Conservation (phyloP, 2,329 filamentous ascomycete genomes). For the Aspergillus neotritici region DNA sequence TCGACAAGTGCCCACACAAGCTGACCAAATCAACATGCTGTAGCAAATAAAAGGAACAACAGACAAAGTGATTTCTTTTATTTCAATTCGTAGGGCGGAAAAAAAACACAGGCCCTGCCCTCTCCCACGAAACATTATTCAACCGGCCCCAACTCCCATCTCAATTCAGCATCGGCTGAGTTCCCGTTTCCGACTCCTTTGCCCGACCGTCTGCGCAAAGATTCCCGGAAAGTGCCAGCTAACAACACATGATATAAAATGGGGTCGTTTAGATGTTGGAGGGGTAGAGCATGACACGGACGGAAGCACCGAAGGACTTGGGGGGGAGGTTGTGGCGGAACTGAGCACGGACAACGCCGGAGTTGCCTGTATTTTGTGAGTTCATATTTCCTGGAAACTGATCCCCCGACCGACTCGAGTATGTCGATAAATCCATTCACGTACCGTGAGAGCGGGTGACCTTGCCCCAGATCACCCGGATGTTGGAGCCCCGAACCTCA, state of each 20-base stretch:
- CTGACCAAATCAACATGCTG: constrained; percentile 25
- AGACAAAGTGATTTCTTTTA: constrained; percentile 23
- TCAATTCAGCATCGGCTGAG: constrained; percentile 36
- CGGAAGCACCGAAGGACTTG: constrained; percentile 91
- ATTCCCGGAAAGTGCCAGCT: constrained; percentile 30
- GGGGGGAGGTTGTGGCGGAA: constrained; percentile 94
- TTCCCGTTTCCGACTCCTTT: constrained; percentile 34
- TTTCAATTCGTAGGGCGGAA: constrained; percentile 37
- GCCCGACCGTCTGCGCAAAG: constrained; percentile 34
- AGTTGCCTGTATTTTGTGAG: constrained; percentile 64
- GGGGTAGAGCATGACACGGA: constrained; percentile 97
- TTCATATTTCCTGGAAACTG: constrained; percentile 3
- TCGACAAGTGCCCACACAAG: constrained; percentile 20
- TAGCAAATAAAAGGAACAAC: constrained; percentile 20
- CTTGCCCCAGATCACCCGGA: constrained; percentile 99
- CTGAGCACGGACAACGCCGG: constrained; percentile 93
- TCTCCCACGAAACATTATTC: constrained; percentile 37
- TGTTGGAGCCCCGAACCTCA: constrained; percentile 96
- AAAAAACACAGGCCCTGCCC: constrained; percentile 29
- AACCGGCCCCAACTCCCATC: constrained; percentile 34
- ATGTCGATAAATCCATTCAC: constrained; percentile 21
- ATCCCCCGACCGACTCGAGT: not conserved
- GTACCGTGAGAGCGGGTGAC: constrained; percentile 91
- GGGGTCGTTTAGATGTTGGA: constrained; percentile 75
- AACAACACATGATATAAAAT: constrained; percentile 25